Evolutionary conservation across 1,284 basidiomycete species (phyloP).

Genomic region (Moesziomyces antarcticus): DNA sequence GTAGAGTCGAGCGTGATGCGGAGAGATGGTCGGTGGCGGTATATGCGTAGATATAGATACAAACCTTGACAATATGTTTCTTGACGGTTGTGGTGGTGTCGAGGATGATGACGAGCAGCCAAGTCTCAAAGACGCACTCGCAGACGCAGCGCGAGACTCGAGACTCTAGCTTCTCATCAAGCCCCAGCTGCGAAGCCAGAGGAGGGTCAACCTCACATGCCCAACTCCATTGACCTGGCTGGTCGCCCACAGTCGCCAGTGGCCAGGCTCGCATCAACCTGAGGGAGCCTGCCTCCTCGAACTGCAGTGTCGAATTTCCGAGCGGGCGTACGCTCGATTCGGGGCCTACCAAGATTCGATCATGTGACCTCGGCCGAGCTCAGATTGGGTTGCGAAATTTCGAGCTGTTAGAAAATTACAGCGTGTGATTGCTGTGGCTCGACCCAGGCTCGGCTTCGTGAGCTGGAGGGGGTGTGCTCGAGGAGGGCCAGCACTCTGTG

Average conservation of each 20-base stretch:
- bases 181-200: no score
- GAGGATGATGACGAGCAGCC: constrained; percentile 39
- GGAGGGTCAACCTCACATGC: background rate
- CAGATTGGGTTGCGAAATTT: background rate
- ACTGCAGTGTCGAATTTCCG: background rate
- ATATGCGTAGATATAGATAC: constrained; percentile 14
- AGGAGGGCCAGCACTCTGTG: no score
- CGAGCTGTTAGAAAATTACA: background rate
- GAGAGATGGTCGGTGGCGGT: constrained; percentile 12
- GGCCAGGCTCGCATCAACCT: background rate
- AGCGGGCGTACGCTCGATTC: no score
- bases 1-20: background rate
- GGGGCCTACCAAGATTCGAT: background rate
- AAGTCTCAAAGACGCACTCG: constrained; percentile 19
- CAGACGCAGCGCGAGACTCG: background rate
- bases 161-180: no score
- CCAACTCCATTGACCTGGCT: background rate
- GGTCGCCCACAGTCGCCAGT: background rate
- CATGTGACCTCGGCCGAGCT: constrained; percentile 20
- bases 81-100: constrained; percentile 55
- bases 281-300: background rate
- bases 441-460: background rate
- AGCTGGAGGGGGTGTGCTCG: no score
- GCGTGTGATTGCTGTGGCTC: background rate
- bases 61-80: constrained; percentile 51